Evolutionary conservation across 805 yeast species (phyloP).

Genomic region (Teunomyces panamensis): DNA sequence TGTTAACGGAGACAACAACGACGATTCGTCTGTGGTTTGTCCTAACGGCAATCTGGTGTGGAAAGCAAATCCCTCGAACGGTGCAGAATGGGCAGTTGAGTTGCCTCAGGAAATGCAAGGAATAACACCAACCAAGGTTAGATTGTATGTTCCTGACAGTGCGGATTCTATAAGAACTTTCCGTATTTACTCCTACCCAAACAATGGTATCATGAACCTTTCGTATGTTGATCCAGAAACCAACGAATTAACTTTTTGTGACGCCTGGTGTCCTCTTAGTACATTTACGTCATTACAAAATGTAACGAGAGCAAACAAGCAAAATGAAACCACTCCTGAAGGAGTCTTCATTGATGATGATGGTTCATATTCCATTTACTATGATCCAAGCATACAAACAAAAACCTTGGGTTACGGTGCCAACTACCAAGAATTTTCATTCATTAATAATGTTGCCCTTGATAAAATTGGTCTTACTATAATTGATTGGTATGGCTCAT

Average conservation of each 20-base stretch:
- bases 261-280: conserved; percentile 83
- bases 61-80: conserved; percentile 44
- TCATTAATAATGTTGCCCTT: conserved; percentile 65
- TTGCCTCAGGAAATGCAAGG: conserved; percentile 50
- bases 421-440: conserved; percentile 77
- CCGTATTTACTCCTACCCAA: conserved; percentile 72
- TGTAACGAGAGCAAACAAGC: conserved; percentile 18
- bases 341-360: conserved; percentile 28
- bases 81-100: conserved; percentile 65
- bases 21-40: conserved; percentile 45
- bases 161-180: conserved; percentile 57
- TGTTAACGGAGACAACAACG: conserved; percentile 37
- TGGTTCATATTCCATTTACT: conserved; percentile 36
- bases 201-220: conserved; percentile 87
- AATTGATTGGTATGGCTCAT: conserved; percentile 63
- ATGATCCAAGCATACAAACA: conserved; percentile 31
- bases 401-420: conserved; percentile 42
- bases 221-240: conserved; percentile 77
- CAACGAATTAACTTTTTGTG: conserved; percentile 61
- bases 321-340: conserved; percentile 20
- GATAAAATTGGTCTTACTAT: conserved; percentile 61
- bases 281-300: conserved; percentile 34
- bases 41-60: conserved; percentile 54
- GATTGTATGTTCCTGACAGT: conserved; percentile 61
- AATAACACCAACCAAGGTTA: conserved; percentile 64